Evolutionary conservation across 441 rosid species (phyloP), one percentile per base, ranked within the genome.

Genomic region (Raphanus hybrid): DNA sequence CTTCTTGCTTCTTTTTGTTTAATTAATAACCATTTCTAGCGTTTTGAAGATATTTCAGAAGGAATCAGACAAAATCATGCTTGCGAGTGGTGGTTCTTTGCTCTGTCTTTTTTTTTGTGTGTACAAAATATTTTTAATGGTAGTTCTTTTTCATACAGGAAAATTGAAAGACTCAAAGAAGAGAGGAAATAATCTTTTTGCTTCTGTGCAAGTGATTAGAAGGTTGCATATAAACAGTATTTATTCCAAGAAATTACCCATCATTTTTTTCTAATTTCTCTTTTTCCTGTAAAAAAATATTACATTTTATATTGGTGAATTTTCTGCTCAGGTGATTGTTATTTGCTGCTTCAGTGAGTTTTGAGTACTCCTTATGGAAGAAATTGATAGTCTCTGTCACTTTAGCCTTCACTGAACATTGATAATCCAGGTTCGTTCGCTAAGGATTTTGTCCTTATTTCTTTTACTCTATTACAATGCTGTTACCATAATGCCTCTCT

Each of bases 131-230:
- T 76, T 10, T 67, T 65, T 70, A 73, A 71, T 71, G 81, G 9
- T 45, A 5, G 67, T 75, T 71, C 20, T 62, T 37, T 71, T 67
- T 59, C 78, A 76, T 82, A 58, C 87, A 95, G 96, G 95, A 95
- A 74, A 94, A 92, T 84, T 90, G 89, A 23, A 23, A 23, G 26
- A 23, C 26, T 23, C 26, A 64, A 86, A 75, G 29, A 91, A 84
- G 79, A 91, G 82, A 82, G 96, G 97, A 84, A 84, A 85, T 87
- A 97, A 96, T 63, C 94, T 96, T 82, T 92, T 96, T 83, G 96
- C 97, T 64, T 93, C 97, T 39, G 96, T 96, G 62, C 86, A 97
- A 15, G 81, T 93, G 75, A 84, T 91, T 80, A 96, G 97, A 76
- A 90, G 99, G 99, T 95, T 95, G 85, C 67, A 55, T 23, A 77